A percentile compares a stretch with the other conserved stretches of the same genome.
phyloP scores from a whole-genome alignment of 169 alveolate species.

The Besnoitia besnoiti region DNA sequence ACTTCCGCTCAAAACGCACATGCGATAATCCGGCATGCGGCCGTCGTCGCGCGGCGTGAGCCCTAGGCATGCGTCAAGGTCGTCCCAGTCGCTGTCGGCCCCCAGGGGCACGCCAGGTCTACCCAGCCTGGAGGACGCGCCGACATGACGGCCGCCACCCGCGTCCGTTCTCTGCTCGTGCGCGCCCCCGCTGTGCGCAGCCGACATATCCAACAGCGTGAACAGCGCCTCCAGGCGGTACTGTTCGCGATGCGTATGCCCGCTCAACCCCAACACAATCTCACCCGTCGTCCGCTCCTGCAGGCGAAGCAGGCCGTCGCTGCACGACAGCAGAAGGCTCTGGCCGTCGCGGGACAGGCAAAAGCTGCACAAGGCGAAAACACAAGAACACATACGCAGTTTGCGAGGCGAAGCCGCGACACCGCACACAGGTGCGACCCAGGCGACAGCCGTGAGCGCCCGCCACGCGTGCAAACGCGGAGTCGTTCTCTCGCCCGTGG shows the following conservation, averaged over 20 bases:
- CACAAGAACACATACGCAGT: background rate
- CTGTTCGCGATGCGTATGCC: background rate
- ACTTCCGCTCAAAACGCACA: constrained; percentile 21
- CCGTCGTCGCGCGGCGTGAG: background rate
- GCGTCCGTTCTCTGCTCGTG: no score
- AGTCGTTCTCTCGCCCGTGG: no score
- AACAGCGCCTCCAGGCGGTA: constrained; percentile 20
- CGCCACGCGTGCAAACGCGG: no score
- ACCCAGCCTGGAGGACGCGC: background rate
- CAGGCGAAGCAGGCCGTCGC: background rate
- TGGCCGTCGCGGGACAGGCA: background rate
- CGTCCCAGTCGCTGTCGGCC: background rate
- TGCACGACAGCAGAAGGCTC: background rate
- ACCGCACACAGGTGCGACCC: no score
- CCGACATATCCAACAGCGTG: background rate
- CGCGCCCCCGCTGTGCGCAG: background rate
- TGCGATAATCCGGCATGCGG: background rate
- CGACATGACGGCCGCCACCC: background rate
- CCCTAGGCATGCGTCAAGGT: background rate
- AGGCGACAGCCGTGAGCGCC: no score
- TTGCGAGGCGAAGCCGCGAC: background rate
- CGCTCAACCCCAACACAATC: background rate
- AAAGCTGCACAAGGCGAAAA: background rate
- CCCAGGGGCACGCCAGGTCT: background rate
- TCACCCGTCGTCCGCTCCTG: constrained; percentile 22